Evolutionary conservation across 179 eudicot species (phyloP).

Genomic region (Silene noctiflora): DNA sequence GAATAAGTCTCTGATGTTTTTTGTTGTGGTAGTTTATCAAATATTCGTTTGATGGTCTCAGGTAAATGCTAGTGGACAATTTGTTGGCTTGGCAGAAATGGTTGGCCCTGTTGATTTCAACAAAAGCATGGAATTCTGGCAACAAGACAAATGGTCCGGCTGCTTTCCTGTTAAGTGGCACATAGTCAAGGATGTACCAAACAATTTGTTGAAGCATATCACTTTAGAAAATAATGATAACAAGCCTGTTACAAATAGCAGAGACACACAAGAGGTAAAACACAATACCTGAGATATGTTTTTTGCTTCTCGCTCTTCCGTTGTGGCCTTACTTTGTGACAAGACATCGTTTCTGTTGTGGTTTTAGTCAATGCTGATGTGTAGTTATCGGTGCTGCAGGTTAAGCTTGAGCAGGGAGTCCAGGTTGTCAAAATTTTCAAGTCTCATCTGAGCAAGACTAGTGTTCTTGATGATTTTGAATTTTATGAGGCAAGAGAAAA

Average conservation of each 20-base stretch:
- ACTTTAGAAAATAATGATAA: constrained; percentile 83
- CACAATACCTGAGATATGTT: background rate
- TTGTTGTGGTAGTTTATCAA: background rate
- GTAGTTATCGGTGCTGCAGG: constrained; percentile 41
- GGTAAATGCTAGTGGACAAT: constrained; percentile 97
- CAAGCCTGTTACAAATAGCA: constrained; percentile 93
- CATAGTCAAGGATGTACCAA: constrained; percentile 86
- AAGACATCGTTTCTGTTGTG: background rate
- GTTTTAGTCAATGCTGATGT: background rate
- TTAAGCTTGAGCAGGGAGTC: constrained; percentile 76
- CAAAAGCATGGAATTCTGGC: constrained; percentile 90
- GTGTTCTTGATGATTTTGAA: constrained; percentile 82
- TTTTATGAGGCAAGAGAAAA: constrained; percentile 82
- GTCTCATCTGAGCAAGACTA: constrained; percentile 59
- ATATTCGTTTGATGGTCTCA: constrained; percentile 19
- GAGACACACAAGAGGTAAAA: constrained; percentile 95
- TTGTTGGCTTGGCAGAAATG: constrained; percentile 97
- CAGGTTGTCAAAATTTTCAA: constrained; percentile 71
- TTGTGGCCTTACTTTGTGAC: background rate
- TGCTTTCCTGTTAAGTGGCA: constrained; percentile 96
- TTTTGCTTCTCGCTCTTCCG: background rate
- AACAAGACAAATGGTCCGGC: constrained; percentile 97
- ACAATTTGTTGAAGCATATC: constrained; percentile 82
- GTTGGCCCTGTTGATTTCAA: constrained; percentile 79
- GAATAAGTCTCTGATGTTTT: too few species aligned